Conservation (phyloP, 192 early-diverging fungal genomes). For the Backusella liffmaniae region DNA sequence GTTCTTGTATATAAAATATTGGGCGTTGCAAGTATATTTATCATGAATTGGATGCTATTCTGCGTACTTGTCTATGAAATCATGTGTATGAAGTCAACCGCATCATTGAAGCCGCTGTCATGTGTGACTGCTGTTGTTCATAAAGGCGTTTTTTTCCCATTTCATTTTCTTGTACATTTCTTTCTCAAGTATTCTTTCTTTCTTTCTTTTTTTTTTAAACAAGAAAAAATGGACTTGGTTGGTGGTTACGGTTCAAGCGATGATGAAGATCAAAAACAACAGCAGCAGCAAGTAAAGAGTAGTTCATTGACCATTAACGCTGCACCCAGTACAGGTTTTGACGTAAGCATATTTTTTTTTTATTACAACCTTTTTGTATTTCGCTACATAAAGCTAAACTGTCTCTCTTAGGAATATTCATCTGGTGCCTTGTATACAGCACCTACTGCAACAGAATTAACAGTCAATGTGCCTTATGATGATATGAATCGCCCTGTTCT, state of each 20-base stretch:
- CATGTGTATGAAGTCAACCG: neutral
- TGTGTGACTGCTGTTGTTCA: neutral
- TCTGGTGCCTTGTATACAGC: slow-evolving; percentile 44
- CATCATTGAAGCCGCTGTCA: neutral
- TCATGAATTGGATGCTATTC: too few relatives aligned
- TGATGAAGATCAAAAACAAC: slow-evolving; percentile 20
- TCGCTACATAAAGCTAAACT: neutral
- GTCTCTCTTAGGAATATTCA: neutral
- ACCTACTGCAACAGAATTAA: slow-evolving; percentile 52
- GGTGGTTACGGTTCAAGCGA: slow-evolving; percentile 37
- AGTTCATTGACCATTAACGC: slow-evolving; percentile 34
- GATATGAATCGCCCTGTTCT: slow-evolving; percentile 50
- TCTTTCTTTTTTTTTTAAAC: neutral
- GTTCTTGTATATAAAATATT: too few relatives aligned
- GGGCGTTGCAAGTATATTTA: too few relatives aligned
- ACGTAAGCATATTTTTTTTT: slow-evolving; percentile 32
- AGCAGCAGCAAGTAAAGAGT: neutral
- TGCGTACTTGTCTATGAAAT: too few relatives aligned
- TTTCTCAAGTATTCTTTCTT: neutral
- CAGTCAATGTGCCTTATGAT: slow-evolving; percentile 58
- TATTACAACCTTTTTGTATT: neutral
- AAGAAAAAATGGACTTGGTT: slow-evolving; percentile 29
- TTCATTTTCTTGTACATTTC: neutral
- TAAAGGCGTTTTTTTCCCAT: neutral
- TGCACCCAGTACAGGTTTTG: slow-evolving; percentile 53